Evolutionary conservation across 257 asterid species (phyloP), one percentile per base, ranked within the genome.

Genomic region (Eustoma russellianum): DNA sequence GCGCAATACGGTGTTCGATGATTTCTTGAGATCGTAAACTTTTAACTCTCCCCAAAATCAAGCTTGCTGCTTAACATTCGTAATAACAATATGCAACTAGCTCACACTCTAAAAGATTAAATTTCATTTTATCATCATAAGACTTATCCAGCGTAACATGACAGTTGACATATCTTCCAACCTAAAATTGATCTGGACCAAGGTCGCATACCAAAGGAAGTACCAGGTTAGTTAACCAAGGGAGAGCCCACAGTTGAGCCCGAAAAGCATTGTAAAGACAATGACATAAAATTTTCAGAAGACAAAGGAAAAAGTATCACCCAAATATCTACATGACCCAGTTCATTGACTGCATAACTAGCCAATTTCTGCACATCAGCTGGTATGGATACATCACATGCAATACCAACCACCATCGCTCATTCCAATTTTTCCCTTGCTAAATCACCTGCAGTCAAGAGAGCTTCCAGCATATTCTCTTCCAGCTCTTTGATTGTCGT

Each of bases 331-430:
- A 87, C 55, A 13, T 75, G 66, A 53, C 94, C 96, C 64, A 91
- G 85, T 73, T 87, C 83, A 46, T 64, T 70, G 41, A 73, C 75
- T 44, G 95, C 94, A 57, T 73, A 91, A 12, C 69, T 69, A 45
- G 88, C 90, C 74, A 91, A 74, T 65, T 74, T 80, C 57, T 55
- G 68, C 50, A 91, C 94, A 50, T 91, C 97, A 47, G 79, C 84
- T n/a, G 98, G 90, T 15, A 77, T 75, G 66, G 97, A 87, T 60
- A 91, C 98, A 48, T 91, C 97, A 69, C 94, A 91, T 10, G 94
- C 82, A 53, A 78, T 77, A 49, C 98, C 98, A 43, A 78, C 85
- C 10, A 91, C 87, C 70, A 77, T 80, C 64, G 94, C 95, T 61
- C 72, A 83, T 15, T 75, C 72, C 68, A 82, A 59, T 9, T 55